Percentiles rank a stretch among this genome's conserved stretches.
Conservation (phyloP, 2,329 filamentous ascomycete genomes). For the Cercospora citrullina region DNA sequence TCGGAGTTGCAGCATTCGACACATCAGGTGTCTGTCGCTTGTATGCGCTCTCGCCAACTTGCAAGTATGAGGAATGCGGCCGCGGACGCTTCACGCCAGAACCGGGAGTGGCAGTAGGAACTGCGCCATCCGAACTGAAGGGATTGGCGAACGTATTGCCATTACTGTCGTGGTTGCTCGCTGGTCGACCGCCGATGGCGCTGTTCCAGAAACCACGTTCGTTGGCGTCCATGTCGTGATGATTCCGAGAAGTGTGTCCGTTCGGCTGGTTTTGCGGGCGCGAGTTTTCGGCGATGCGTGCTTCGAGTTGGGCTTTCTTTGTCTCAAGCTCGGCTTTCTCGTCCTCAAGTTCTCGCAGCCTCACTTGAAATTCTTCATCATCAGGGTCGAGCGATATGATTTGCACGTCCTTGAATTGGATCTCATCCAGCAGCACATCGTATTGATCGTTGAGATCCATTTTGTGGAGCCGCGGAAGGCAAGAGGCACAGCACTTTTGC, state of each 20-base stretch:
- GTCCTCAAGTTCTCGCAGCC: slow-evolving; percentile 29
- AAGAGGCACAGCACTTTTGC: slow-evolving; percentile 1
- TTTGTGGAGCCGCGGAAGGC: background rate
- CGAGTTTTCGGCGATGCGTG: slow-evolving; percentile 11
- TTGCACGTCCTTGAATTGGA: slow-evolving; percentile 36
- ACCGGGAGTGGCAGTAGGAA: background rate
- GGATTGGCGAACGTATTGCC: slow-evolving; percentile 4
- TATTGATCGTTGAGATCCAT: background rate
- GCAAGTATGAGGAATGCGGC: slow-evolving; percentile 21
- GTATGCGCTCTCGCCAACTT: slow-evolving; percentile 25
- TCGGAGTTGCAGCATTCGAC: slow-evolving; percentile 31
- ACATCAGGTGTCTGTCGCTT: slow-evolving; percentile 37
- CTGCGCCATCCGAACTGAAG: background rate
- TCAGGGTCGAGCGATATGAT: slow-evolving; percentile 36
- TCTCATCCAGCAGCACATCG: slow-evolving; percentile 39
- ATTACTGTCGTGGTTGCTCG: slow-evolving; percentile 21
- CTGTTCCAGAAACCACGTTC: slow-evolving; percentile 26
- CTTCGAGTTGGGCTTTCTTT: slow-evolving; percentile 3
- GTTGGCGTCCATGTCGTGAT: slow-evolving; percentile 10
- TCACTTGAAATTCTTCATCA: slow-evolving; percentile 34
- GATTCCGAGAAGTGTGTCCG: slow-evolving; percentile 1
- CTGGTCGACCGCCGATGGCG: slow-evolving; percentile 24
- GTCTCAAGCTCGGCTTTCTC: slow-evolving; percentile 17
- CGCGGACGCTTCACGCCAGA: slow-evolving; percentile 28
- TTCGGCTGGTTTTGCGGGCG: slow-evolving; percentile 10